Conservation (phyloP, 2,329 filamentous ascomycete genomes). For the Cladosporium cucumerinum region DNA sequence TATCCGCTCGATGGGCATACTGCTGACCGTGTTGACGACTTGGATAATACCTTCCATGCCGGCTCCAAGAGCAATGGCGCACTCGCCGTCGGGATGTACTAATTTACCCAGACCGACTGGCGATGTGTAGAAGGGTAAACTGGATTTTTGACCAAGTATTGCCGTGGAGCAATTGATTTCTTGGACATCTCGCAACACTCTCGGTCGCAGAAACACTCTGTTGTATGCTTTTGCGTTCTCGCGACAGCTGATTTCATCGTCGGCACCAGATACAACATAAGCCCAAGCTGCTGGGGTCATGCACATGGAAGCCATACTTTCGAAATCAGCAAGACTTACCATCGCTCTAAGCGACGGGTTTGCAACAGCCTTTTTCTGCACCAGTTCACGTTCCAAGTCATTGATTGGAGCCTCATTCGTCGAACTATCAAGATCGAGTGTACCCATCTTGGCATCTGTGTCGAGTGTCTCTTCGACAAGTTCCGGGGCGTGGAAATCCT, state of each 20-base stretch:
- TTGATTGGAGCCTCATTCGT: background rate
- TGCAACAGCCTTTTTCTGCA: background rate
- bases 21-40: constrained; percentile 30
- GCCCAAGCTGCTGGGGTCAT: constrained; percentile 39
- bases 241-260: constrained; percentile 44
- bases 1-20: constrained; percentile 30
- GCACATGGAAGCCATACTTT: constrained; percentile 32
- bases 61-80: constrained; percentile 29
- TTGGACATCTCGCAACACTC: constrained; percentile 41
- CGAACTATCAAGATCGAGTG: constrained; percentile 20
- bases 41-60: constrained; percentile 29
- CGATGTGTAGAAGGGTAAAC: constrained; percentile 36
- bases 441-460: constrained; percentile 35
- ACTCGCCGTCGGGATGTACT: constrained; percentile 34
- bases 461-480: constrained; percentile 42
- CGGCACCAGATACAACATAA: constrained; percentile 47
- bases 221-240: constrained; percentile 41
- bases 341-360: background rate
- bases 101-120: constrained; percentile 34
- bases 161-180: constrained; percentile 32
- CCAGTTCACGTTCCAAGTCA: no score
- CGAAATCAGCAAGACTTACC: background rate
- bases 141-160: constrained; percentile 30
- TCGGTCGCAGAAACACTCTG: constrained; percentile 44
- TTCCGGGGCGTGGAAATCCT: constrained; percentile 47